Evolutionary conservation across 805 yeast genomes (phyloP).

Genomic region (Diddensiella transvaalensis): DNA sequence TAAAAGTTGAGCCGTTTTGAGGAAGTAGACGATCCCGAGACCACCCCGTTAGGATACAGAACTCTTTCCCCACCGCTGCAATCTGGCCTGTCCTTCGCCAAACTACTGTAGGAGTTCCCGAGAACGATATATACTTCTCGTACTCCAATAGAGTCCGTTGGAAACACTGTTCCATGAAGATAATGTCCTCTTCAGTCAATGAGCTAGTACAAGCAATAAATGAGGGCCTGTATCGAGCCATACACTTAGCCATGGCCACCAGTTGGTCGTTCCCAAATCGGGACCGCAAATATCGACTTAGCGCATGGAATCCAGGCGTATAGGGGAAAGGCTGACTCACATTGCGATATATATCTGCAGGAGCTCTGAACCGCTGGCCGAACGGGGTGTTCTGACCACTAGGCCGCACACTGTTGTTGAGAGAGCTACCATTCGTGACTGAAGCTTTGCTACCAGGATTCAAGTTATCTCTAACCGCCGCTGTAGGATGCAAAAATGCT

Average conservation of each 20-base stretch:
- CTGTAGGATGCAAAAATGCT: neutral
- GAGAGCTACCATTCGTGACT: neutral
- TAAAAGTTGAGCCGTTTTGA: conserved; percentile 23
- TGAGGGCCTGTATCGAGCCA: conserved; percentile 88
- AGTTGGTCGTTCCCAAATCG: conserved; percentile 69
- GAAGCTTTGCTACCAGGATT: neutral
- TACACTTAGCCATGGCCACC: conserved; percentile 77
- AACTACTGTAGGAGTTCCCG: conserved; percentile 91
- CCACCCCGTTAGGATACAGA: conserved; percentile 91
- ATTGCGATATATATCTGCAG: conserved; percentile 54
- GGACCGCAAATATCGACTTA: conserved; percentile 66
- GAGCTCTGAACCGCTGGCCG: conserved; percentile 6
- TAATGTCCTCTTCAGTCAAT: conserved; percentile 82
- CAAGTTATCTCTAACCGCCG: neutral
- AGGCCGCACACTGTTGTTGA: neutral
- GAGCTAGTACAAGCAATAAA: conserved; percentile 91
- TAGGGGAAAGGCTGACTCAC: conserved; percentile 78
- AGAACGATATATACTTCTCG: conserved; percentile 73
- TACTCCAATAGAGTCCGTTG: conserved; percentile 88
- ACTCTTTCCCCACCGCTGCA: conserved; percentile 93
- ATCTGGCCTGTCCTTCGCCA: conserved; percentile 97
- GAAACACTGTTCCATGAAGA: conserved; percentile 94
- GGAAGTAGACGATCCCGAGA: conserved; percentile 57
- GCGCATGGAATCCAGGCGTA: conserved; percentile 84
- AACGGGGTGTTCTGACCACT: neutral